Evolutionary conservation across 2,329 filamentous ascomycete species (phyloP).

Genomic region (Aspergillus piperis): DNA sequence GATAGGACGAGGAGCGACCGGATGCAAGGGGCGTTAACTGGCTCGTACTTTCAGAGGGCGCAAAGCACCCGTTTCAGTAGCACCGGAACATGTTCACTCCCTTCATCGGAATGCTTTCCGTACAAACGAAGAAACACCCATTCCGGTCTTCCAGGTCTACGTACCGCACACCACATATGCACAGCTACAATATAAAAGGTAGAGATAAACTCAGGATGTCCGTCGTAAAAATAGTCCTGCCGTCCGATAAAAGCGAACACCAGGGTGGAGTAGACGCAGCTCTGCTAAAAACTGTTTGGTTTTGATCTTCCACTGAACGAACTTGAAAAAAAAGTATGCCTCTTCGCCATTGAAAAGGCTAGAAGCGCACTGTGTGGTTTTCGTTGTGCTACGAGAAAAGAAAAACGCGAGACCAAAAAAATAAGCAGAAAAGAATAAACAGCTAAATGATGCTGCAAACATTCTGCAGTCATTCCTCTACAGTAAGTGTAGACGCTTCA

Average conservation of each 20-base stretch:
- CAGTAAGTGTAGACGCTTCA: not conserved
- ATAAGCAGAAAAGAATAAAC: not conserved
- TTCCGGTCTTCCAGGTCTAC: not conserved
- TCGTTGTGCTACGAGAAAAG: not conserved
- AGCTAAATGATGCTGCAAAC: not conserved
- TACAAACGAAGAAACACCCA: not conserved
- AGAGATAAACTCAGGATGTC: conserved; percentile 33
- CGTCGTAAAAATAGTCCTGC: conserved; percentile 51
- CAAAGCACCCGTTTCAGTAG: not conserved
- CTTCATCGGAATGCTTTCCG: not conserved
- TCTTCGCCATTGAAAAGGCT: conserved; percentile 38
- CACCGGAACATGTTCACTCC: not conserved
- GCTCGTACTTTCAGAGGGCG: not conserved
- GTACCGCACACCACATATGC: not conserved
- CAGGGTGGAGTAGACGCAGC: conserved; percentile 54
- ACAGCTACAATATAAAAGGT: not conserved
- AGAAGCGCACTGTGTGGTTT: conserved; percentile 43
- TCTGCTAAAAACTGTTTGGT: conserved; percentile 52
- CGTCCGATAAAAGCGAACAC: conserved; percentile 42
- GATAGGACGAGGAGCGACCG: not conserved
- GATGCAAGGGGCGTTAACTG: not conserved
- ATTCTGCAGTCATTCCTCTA: not conserved
- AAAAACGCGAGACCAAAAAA: not conserved
- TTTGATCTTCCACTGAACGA: conserved; percentile 52
- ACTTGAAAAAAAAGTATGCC: conserved; percentile 45